These are phyloP conservation scores for Hibiscus mutabilis DNA, from an alignment of 345 rosid species.

Conservation along the genomic window DNA sequence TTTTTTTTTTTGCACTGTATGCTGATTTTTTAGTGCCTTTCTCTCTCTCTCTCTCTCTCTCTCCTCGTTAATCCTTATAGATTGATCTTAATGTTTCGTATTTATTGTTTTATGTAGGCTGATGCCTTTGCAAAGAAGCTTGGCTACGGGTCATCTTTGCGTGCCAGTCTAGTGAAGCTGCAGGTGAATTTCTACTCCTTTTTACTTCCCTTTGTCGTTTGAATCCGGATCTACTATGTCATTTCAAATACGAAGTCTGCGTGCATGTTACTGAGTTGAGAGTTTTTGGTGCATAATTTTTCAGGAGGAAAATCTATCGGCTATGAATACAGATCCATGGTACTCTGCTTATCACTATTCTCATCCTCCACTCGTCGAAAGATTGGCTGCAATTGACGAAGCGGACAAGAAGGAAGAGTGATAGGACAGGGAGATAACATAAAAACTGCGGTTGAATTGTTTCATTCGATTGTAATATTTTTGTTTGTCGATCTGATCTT, in stretches of 20 bases:
- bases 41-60: not conserved
- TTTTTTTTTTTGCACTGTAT: not conserved
- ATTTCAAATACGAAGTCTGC: too few species aligned
- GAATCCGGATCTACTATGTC: not conserved
- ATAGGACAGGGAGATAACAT: constrained; percentile 9
- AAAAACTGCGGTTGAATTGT: constrained; percentile 1
- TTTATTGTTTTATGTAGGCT: constrained; percentile 43
- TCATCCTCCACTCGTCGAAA: constrained; percentile 92
- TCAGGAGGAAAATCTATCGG: constrained; percentile 95
- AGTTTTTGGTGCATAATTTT: constrained; percentile 8
- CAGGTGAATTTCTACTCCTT: constrained; percentile 47
- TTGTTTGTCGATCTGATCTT: not conserved
- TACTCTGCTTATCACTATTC: constrained; percentile 97
- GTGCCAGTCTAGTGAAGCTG: constrained; percentile 88
- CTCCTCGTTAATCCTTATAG: not conserved
- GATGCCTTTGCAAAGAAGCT: constrained; percentile 96
- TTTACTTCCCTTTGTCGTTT: not conserved
- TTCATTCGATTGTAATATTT: constrained; percentile 16
- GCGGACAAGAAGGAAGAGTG: constrained; percentile 67
- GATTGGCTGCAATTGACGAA: constrained; percentile 74
- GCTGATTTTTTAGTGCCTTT: constrained; percentile 8
- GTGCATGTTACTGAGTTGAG: not conserved
- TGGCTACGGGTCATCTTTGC: constrained; percentile 73
- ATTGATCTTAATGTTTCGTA: not conserved
- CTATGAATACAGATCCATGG: constrained; percentile 98